A percentile compares a stretch with the other conserved stretches of the same genome.
phyloP scores from a whole-genome alignment of 176 grass and related monocot genomes.

The Ensete glaucum region DNA sequence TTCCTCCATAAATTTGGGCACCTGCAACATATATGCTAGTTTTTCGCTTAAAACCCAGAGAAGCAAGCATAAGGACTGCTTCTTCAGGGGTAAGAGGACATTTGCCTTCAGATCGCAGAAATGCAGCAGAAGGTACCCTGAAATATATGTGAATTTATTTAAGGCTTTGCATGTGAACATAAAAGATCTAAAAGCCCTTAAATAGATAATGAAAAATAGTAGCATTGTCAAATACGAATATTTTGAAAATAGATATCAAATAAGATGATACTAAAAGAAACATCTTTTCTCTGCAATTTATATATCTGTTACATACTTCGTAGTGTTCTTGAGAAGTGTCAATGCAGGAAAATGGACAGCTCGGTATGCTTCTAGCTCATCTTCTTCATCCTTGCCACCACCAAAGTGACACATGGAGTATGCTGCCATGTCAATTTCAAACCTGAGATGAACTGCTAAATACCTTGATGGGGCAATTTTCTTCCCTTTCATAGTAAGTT shows the following conservation, averaged over 20 bases:
- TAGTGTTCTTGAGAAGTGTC: constrained; percentile 62
- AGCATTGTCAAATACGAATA: neutral
- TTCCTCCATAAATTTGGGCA: constrained; percentile 91
- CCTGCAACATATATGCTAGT: constrained; percentile 86
- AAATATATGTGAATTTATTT: constrained; percentile 16
- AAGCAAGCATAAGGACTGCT: constrained; percentile 91
- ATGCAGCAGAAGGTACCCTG: constrained; percentile 75
- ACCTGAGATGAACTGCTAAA: constrained; percentile 85
- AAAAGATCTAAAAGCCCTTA: neutral
- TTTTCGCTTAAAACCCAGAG: constrained; percentile 79
- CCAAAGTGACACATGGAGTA: constrained; percentile 99
- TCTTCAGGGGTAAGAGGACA: constrained; percentile 96
- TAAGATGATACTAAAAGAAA: neutral
- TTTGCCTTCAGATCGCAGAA: constrained; percentile 80
- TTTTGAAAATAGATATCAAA: neutral
- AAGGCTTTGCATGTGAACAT: too few relatives aligned
- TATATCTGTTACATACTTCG: constrained; percentile 47
- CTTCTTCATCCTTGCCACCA: constrained; percentile 90
- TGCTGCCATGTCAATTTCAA: constrained; percentile 98
- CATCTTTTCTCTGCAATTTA: neutral
- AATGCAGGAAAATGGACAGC: constrained; percentile 86
- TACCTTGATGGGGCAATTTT: constrained; percentile 49
- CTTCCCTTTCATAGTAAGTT: constrained; percentile 18
- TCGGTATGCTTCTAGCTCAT: constrained; percentile 74
- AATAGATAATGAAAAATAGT: neutral